Evolutionary conservation across 2,329 filamentous ascomycete genomes (phyloP).

Genomic region (Colletotrichum incanum): DNA sequence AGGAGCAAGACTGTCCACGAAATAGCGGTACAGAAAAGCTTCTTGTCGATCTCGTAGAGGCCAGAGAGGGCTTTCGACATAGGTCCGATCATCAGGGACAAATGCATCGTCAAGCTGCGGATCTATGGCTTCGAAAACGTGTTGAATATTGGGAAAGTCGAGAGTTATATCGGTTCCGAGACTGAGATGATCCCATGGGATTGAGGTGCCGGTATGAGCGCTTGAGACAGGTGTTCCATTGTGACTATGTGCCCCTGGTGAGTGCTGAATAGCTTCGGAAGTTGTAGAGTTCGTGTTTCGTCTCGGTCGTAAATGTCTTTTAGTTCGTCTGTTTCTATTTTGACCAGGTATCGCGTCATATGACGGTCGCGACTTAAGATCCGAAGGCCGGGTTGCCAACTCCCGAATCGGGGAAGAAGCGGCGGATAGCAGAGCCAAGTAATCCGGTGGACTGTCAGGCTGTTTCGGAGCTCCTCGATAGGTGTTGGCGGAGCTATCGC

Average conservation of each 20-base stretch:
- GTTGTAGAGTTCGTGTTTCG: conserved; percentile 2
- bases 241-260: conserved; percentile 8
- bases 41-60: conserved; percentile 46
- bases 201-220: neutral
- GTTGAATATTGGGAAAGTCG: conserved; percentile 21
- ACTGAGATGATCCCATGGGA: conserved; percentile 24
- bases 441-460: conserved; percentile 14
- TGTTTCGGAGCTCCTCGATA: conserved; percentile 11
- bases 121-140: conserved; percentile 28
- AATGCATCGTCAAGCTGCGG: conserved; percentile 20
- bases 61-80: conserved; percentile 38
- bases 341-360: neutral
- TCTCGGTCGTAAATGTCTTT: neutral
- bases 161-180: neutral
- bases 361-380: neutral
- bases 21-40: conserved; percentile 50
- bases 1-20: conserved; percentile 48
- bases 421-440: conserved; percentile 21
- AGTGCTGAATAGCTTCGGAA: conserved; percentile 1
- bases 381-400: neutral
- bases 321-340: neutral
- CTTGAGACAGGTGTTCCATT: conserved; percentile 14
- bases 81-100: conserved; percentile 17
- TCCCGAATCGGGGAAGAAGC: conserved; percentile 20
- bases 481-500: neutral